phyloP scores from a whole-genome alignment of 2,329 filamentous ascomycete genomes.

The Epichloe gansuensis region DNA sequence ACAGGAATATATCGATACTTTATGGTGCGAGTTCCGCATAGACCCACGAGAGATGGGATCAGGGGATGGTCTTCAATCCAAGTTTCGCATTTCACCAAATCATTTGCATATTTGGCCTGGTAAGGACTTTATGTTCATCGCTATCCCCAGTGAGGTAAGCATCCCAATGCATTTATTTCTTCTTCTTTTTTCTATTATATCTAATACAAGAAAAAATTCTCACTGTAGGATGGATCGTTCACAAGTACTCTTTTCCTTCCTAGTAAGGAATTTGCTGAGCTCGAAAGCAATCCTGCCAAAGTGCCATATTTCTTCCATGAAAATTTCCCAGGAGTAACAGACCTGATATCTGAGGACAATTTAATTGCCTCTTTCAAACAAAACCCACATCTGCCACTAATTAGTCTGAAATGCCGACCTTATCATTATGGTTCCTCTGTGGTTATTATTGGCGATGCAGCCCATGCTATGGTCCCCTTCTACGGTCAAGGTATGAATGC shows the following conservation, averaged over 20 bases:
- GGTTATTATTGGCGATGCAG: slow-evolving; percentile 84
- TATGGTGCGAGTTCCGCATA: slow-evolving; percentile 95
- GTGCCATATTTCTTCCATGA: slow-evolving; percentile 64
- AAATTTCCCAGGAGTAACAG: slow-evolving; percentile 77
- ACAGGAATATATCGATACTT: slow-evolving; percentile 88
- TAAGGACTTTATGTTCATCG: slow-evolving; percentile 94
- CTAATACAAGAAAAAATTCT: slow-evolving; percentile 7
- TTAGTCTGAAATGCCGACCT: slow-evolving; percentile 84
- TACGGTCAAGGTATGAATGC: slow-evolving; percentile 98
- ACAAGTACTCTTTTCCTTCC: slow-evolving; percentile 91
- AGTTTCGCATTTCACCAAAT: slow-evolving; percentile 75
- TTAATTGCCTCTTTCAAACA: slow-evolving; percentile 61
- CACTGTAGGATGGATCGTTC: slow-evolving; percentile 67
- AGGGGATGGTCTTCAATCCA: slow-evolving; percentile 21
- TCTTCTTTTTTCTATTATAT: not conserved
- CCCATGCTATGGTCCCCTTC: slow-evolving; percentile 96
- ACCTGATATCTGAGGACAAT: slow-evolving; percentile 52
- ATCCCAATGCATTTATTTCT: no score
- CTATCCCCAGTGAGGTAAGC: slow-evolving; percentile 60
- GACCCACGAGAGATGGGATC: slow-evolving; percentile 30
- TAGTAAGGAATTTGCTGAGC: slow-evolving; percentile 49
- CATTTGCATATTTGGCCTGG: slow-evolving; percentile 97
- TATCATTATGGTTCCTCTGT: slow-evolving; percentile 68
- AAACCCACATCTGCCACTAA: slow-evolving; percentile 85
- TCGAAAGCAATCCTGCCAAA: slow-evolving; percentile 49